Base-by-base conservation (phyloP, 768 basidiomycete species). In the Lentinula sp. region DNA sequence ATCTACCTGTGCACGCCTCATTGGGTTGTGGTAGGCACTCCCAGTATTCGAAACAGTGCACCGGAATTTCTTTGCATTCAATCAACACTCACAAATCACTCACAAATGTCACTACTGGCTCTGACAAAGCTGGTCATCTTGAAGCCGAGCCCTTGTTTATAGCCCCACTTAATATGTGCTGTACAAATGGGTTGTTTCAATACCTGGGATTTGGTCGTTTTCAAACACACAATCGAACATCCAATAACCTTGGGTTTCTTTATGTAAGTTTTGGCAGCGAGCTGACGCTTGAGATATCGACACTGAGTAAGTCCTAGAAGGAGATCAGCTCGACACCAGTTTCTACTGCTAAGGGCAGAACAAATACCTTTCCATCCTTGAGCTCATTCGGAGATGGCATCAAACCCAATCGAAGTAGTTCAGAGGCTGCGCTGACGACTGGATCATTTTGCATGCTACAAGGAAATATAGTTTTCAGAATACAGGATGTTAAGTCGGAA, bases 361-460 rank as follows among this genome's bases (percentile, higher is more conserved):
- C 74, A 52, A 28, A 28, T 65, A 89, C 90, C 83, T 88, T 90
- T 57, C 92, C 93, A 39, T 71, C 81, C 70, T 77, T 85, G 67
- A 97, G 73, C 68, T 93, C 90, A 7, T 84, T 78, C 5, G 86
- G 78, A 4, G 85, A 80, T 8, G 92, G 93, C 92, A 95, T 95
- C 64, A 88, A 76, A 12, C 84, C 87, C 41, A 94, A 72, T 52
- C 90, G 79, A 65, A 95, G 71, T 35, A 97, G 76, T 72, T 95
- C 91, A 8, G 88, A 85, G 1, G 87, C 84, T 73, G 89, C 88
- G 60, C 82, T 80, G 35, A 93, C 89, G 36, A 91, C 80, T 1
- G 92, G 92, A 67, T 93, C 92, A 60, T 84, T 84, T 70, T 87
- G 86, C 89, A 93, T 93, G 66, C 87, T 88, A 57, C 15, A 64